These are phyloP conservation scores for Cercospora sp. DNA, from an alignment of 2,329 filamentous ascomycete genomes.

Conservation along the genomic window DNA sequence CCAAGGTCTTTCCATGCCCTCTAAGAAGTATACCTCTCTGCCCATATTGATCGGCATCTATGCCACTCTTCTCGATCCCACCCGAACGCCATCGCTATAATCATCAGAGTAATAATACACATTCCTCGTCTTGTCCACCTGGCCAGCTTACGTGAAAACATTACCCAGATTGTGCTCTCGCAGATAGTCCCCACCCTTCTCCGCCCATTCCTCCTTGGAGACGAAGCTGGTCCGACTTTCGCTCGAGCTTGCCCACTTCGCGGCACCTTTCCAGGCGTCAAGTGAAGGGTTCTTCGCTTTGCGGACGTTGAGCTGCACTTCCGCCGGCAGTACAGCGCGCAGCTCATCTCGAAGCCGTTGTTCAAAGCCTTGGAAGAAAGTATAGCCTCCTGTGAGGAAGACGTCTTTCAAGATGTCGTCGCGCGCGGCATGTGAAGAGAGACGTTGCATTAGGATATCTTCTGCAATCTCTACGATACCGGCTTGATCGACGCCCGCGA, in stretches of 20 bases:
- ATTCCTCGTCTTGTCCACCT: neutral
- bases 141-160: constrained; percentile 30
- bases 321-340: constrained; percentile 68
- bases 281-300: constrained; percentile 73
- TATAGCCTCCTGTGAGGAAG: constrained; percentile 93
- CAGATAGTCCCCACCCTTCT: constrained; percentile 92
- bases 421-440: constrained; percentile 57
- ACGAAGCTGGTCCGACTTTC: constrained; percentile 65
- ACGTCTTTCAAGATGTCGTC: constrained; percentile 78
- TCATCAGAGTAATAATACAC: neutral
- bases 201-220: constrained; percentile 77
- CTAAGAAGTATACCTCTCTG: neutral
- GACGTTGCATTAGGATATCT: constrained; percentile 82
- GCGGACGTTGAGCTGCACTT: constrained; percentile 66
- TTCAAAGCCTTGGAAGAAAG: constrained; percentile 82
- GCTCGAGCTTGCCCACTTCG: constrained; percentile 70
- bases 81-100: neutral
- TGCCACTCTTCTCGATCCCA: neutral
- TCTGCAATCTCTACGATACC: constrained; percentile 89
- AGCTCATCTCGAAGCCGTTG: constrained; percentile 74
- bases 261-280: constrained; percentile 93
- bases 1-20: neutral
- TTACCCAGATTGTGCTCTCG: constrained; percentile 60
- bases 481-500: constrained; percentile 95
- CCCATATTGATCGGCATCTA: neutral